phyloP scores from a whole-genome alignment of 352 stramenopile genomes.

The Blastocystis sp. region DNA sequence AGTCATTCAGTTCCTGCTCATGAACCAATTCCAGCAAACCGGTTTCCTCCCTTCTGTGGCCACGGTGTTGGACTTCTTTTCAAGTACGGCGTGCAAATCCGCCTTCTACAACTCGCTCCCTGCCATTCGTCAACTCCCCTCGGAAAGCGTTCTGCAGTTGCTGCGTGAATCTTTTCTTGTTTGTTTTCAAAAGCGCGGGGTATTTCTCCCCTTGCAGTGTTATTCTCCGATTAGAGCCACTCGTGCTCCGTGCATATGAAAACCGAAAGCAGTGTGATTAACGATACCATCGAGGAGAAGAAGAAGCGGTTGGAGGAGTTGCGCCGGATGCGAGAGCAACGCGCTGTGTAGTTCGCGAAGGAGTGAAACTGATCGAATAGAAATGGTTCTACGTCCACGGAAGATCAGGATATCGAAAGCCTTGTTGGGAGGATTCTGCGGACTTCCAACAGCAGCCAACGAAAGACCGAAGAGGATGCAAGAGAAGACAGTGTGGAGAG shows the following conservation, averaged over 20 bases:
- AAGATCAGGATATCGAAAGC: neutral
- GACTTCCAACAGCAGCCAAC: neutral
- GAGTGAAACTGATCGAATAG: neutral
- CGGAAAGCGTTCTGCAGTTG: neutral
- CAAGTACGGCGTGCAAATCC: neutral
- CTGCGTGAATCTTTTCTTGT: neutral
- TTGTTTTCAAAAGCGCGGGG: neutral
- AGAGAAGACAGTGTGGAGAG: neutral
- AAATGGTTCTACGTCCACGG: neutral
- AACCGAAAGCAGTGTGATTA: neutral
- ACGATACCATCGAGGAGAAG: conserved; percentile 50
- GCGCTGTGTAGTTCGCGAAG: neutral
- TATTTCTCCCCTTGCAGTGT: neutral
- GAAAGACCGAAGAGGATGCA: neutral
- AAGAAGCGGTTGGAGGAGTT: conserved; percentile 57
- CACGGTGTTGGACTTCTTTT: neutral
- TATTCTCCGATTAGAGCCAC: too few relatives aligned
- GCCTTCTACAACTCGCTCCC: neutral
- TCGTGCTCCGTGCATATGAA: neutral
- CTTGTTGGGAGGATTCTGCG: conserved; percentile 43
- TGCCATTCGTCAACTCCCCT: neutral
- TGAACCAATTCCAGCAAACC: neutral
- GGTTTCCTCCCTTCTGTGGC: neutral
- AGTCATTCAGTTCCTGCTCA: neutral
- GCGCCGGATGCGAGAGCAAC: conserved; percentile 24